Percentiles rank a stretch among this genome's conserved stretches.
Conservation (phyloP, 2,329 filamentous ascomycete genomes). For the Fusarium solani-melongenae region DNA sequence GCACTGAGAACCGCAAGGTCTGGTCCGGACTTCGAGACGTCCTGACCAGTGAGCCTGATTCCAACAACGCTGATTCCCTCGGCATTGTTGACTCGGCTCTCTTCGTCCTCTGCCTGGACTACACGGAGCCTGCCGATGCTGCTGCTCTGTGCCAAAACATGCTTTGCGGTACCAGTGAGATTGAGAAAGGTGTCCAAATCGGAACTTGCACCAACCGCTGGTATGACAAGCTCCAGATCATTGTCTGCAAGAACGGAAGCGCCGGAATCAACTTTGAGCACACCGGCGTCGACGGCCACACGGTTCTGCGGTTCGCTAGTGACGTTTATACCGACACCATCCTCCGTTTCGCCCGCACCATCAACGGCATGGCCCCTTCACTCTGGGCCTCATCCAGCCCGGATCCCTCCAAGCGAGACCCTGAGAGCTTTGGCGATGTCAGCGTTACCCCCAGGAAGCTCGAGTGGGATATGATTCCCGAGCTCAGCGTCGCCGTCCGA, state of each 20-base stretch:
- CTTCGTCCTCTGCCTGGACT: slow-evolving; percentile 92
- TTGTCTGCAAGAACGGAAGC: slow-evolving; percentile 98
- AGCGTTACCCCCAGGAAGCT: slow-evolving; percentile 94
- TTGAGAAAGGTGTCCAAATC: slow-evolving; percentile 93
- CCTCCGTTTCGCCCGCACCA: slow-evolving; percentile 91
- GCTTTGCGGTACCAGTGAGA: slow-evolving; percentile 93
- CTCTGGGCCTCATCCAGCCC: slow-evolving; percentile 92
- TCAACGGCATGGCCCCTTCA: slow-evolving; percentile 92
- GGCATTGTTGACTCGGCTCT: slow-evolving; percentile 94
- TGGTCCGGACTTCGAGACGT: slow-evolving; percentile 94
- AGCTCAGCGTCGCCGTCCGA: slow-evolving; percentile 88
- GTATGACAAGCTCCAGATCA: slow-evolving; percentile 99
- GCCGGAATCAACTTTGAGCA: slow-evolving; percentile 99
- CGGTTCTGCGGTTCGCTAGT: slow-evolving; percentile 93
- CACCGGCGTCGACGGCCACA: slow-evolving; percentile 97
- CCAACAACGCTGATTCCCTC: slow-evolving; percentile 96
- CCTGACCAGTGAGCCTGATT: slow-evolving; percentile 84
- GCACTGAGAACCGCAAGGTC: slow-evolving; percentile 94
- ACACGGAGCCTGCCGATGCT: slow-evolving; percentile 83
- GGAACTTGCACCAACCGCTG: slow-evolving; percentile 98
- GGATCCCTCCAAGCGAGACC: slow-evolving; percentile 91
- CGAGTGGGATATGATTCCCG: slow-evolving; percentile 96
- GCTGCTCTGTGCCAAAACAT: slow-evolving; percentile 96
- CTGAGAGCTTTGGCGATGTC: slow-evolving; percentile 90
- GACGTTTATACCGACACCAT: slow-evolving; percentile 99